Conservation (phyloP, 768 basidiomycete species). For the Hericium erinaceus region DNA sequence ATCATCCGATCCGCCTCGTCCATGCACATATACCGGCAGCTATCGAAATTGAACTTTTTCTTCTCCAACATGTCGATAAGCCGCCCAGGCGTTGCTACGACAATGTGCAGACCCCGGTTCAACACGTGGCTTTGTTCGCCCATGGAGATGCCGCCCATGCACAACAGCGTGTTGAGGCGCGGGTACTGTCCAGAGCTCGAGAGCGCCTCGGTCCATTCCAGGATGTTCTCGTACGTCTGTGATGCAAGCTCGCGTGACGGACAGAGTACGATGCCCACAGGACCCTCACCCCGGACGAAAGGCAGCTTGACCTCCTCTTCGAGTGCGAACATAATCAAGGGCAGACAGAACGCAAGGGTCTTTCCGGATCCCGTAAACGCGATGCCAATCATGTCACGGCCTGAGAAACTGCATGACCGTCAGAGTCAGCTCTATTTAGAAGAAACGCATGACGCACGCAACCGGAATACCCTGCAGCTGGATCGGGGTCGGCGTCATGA, state of each 20-base stretch:
- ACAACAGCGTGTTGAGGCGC: constrained; percentile 77
- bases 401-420: constrained; percentile 60
- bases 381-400: constrained; percentile 96
- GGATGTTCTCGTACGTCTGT: constrained; percentile 93
- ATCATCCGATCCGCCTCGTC: constrained; percentile 99
- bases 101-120: constrained; percentile 87
- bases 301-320: constrained; percentile 91
- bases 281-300: constrained; percentile 89
- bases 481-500: constrained; percentile 85
- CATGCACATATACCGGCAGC: constrained; percentile 96
- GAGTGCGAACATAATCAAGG: constrained; percentile 90
- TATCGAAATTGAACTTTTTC: constrained; percentile 82
- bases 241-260: constrained; percentile 94
- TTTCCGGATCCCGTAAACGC: constrained; percentile 99
- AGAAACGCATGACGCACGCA: constrained; percentile 47
- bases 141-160: constrained; percentile 98
- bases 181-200: constrained; percentile 79
- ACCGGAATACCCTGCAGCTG: constrained; percentile 95
- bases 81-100: constrained; percentile 93
- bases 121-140: constrained; percentile 91
- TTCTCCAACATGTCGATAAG: constrained; percentile 98
- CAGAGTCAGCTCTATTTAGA: background rate
- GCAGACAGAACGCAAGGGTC: constrained; percentile 97
- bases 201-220: constrained; percentile 77
- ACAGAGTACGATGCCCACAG: constrained; percentile 93